Evolutionary conservation across 2,329 filamentous ascomycete genomes (phyloP), one percentile per base, ranked within the genome.

Genomic region (Xylariaceae sp.): DNA sequence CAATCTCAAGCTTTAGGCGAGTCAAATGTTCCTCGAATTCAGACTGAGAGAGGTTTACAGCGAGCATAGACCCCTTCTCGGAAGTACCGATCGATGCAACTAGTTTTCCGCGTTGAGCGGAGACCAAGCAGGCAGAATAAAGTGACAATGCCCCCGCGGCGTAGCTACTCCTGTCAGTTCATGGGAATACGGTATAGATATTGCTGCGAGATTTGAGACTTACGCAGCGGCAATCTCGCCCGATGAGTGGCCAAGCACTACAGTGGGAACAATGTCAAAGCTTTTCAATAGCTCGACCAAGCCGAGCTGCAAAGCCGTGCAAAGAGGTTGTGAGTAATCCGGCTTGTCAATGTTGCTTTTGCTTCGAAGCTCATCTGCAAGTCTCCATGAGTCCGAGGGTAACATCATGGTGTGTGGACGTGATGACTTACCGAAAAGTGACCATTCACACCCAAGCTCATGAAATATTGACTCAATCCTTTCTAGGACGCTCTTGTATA

Each of bases 201-300:
- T 64, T 12, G 59, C 53, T 0, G 68, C 62, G 17, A 61, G 63
- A 2, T 57, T 60, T 18, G 19, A 18, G 42, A 6, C 47, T 43
- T 67, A 73, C 16, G 69, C 71, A 2, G 70, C 70, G 0, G 70
- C 70, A 34, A 72, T 71, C 38, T 73, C 71, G 6, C 70, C 70
- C 0, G 63, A 67, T 0, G 70, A 73, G 45, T 72, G 69, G 1
- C 70, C 69, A 1, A 69, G 50, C 0, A 71, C 67, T 0, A 63
- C 64, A 0, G 48, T 51, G 0, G 68, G 66, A 2, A 48, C 38
- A 5, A 71, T 42, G 3, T 57, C 61, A 33, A 65, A 65, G 4
- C 55, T 61, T 14, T 48, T 45, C 1, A 73, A 50, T 1, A 73
- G 61, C 12, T 69, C 65, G 1, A 72, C 60, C 2, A 73, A 55